Evolutionary conservation across 257 asterid genomes (phyloP).

Genomic region (Solanum sitiens): DNA sequence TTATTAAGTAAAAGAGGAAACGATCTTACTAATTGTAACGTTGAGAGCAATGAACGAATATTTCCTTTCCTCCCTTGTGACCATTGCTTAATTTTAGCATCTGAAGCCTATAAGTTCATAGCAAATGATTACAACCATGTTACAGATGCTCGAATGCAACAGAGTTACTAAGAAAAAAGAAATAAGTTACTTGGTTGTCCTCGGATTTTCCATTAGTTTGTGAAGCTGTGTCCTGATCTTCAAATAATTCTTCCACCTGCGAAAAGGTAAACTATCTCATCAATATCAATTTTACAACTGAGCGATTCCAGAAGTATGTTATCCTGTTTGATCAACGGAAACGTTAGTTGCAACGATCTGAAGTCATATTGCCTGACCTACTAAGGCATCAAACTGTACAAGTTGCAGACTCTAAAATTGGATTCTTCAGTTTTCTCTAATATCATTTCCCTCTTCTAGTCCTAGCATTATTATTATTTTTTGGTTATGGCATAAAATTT

Average conservation of each 20-base stretch:
- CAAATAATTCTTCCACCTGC: slow-evolving; percentile 68
- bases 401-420: background rate
- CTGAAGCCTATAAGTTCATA: slow-evolving; percentile 41
- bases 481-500: background rate
- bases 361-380: background rate
- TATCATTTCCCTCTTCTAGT: background rate
- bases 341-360: background rate
- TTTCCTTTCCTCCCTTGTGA: slow-evolving; percentile 89
- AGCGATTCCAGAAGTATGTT: background rate
- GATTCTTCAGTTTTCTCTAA: background rate
- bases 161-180: background rate
- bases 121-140: background rate
- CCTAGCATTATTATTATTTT: background rate
- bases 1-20: background rate
- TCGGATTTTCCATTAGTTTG: slow-evolving; percentile 28
- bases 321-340: background rate
- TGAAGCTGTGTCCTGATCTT: slow-evolving; percentile 21
- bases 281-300: background rate
- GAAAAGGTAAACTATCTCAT: background rate
- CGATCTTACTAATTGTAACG: slow-evolving; percentile 66
- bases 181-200: slow-evolving; percentile 37
- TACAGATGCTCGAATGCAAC: background rate
- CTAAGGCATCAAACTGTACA: background rate
- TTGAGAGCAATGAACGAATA: slow-evolving; percentile 82
- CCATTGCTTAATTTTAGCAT: slow-evolving; percentile 80